phyloP scores from a whole-genome alignment of 1,284 basidiomycete species.

The Ustilago loliicola region DNA sequence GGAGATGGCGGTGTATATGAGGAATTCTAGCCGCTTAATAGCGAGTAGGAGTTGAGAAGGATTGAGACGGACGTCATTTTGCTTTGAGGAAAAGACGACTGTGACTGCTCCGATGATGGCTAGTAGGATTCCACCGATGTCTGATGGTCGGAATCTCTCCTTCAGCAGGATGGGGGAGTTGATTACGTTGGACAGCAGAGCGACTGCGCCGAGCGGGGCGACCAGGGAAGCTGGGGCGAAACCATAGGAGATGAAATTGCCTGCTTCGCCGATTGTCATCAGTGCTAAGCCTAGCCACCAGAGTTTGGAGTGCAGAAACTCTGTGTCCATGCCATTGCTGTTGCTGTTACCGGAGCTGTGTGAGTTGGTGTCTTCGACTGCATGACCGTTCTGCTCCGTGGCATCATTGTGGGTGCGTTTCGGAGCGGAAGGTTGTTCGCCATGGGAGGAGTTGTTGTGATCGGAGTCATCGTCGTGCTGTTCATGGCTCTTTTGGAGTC shows the following conservation, averaged over 20 bases:
- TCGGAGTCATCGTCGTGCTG: conserved; percentile 45
- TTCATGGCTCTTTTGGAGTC: conserved; percentile 73
- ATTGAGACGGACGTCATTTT: conserved; percentile 52
- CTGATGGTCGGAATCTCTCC: conserved; percentile 74
- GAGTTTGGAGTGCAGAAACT: conserved; percentile 74
- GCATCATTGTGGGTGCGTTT: not conserved
- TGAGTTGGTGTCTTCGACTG: not conserved
- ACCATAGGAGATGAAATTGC: conserved; percentile 86
- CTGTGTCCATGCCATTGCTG: conserved; percentile 42
- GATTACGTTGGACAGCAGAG: conserved; percentile 92
- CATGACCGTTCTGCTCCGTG: not conserved
- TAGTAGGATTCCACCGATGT: conserved; percentile 79
- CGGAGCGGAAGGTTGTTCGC: not conserved
- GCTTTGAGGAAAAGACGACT: conserved; percentile 85
- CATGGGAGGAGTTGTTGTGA: conserved; percentile 8
- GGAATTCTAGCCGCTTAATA: conserved; percentile 58
- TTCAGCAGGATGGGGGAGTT: conserved; percentile 87
- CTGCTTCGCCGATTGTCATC: conserved; percentile 91
- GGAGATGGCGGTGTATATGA: conserved; percentile 58
- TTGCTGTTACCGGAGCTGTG: not conserved
- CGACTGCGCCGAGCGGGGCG: conserved; percentile 87
- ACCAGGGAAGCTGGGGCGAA: conserved; percentile 92
- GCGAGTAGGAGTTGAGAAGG: conserved; percentile 59
- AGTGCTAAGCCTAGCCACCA: conserved; percentile 93
- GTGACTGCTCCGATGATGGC: conserved; percentile 67